phyloP scores from a whole-genome alignment of 1,284 basidiomycete species.

The Heimioporus punctisporus region DNA sequence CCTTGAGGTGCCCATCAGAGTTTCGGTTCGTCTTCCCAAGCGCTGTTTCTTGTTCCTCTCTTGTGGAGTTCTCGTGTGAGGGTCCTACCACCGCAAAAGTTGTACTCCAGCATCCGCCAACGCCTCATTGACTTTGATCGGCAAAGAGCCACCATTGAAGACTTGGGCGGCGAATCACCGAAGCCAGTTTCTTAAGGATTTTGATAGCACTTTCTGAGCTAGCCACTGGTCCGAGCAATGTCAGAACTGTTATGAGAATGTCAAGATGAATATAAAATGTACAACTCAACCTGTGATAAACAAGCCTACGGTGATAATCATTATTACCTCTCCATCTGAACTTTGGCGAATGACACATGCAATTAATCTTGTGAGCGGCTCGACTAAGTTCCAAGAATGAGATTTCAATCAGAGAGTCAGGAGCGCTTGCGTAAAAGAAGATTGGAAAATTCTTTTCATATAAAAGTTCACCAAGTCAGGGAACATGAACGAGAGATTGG shows the following conservation, averaged over 20 bases:
- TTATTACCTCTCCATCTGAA: slow-evolving; percentile 30
- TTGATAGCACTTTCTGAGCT: slow-evolving; percentile 4
- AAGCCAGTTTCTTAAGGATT: slow-evolving; percentile 10
- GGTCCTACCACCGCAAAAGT: slow-evolving; percentile 26
- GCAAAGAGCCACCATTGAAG: slow-evolving; percentile 28
- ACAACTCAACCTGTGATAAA: slow-evolving; percentile 33
- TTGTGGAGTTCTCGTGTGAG: neutral
- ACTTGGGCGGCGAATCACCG: slow-evolving; percentile 11
- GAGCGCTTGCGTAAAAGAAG: slow-evolving; percentile 15
- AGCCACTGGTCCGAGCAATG: slow-evolving; percentile 24
- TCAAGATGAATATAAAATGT: neutral
- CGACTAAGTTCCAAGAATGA: slow-evolving; percentile 31
- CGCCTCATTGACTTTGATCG: slow-evolving; percentile 22
- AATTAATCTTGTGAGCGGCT: slow-evolving; percentile 34
- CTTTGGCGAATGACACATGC: slow-evolving; percentile 31
- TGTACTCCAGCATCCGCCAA: slow-evolving; percentile 22
- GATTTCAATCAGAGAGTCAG: neutral
- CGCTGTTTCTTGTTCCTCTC: slow-evolving; percentile 17
- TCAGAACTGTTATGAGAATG: slow-evolving; percentile 19
- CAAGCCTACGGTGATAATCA: slow-evolving; percentile 35
- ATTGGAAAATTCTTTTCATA: slow-evolving; percentile 22
- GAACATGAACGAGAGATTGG: slow-evolving; percentile 23
- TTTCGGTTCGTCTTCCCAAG: slow-evolving; percentile 27
- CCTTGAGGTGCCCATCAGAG: slow-evolving; percentile 32
- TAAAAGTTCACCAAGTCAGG: slow-evolving; percentile 32